Evolutionary conservation across 2,329 filamentous ascomycete species (phyloP), one percentile per base, ranked within the genome.

Genomic region (Lithohypha guttulata): DNA sequence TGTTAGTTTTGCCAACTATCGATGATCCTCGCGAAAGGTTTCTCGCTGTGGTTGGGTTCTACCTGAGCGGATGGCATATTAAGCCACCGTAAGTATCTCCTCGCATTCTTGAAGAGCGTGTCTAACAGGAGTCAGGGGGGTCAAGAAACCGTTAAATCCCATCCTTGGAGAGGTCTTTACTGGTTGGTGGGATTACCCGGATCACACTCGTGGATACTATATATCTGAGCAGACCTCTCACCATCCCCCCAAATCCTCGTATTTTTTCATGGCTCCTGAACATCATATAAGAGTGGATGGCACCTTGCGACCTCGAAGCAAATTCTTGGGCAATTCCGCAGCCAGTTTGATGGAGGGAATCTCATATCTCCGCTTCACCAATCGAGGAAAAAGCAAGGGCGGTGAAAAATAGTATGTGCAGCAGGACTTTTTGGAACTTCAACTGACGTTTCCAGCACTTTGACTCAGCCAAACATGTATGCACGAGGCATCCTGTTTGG

Each of bases 381-480:
- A 95, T 59, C 72, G 81, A 36, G 83, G 84, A 27, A 66, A 72
- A 47, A 65, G 79, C 48, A 69, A 66, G 20, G 66, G 70, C 33
- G 82, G 82, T 42, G 91, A 98, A 64, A 73, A 79, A 79, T 96
- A 94, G 85, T 93, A 70, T 38, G 82, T 70, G 17, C 25, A 6
- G 5, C n/a, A 23, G 10, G 7, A 15, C 18, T 17, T n/a, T 7
- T 6, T 19, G 31, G 13, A 25, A 8, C 11, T 13, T 8, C 21
- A 7, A 26, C 26, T 45, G 15, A 39, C 23, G 9, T 10, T 32
- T 23, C 11, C 51, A 93, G 84, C 62, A 84, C 93, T 55, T 64
- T 96, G 37, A 96, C 91, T 3, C 91, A 98, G 56, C 91, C 91
- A 13, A 98, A 98, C 66, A 98, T 98, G 86, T 98, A 98, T 60